These are phyloP conservation scores for Fusarium humuli DNA, from an alignment of 2,329 filamentous ascomycete species.

Conservation along the genomic window DNA sequence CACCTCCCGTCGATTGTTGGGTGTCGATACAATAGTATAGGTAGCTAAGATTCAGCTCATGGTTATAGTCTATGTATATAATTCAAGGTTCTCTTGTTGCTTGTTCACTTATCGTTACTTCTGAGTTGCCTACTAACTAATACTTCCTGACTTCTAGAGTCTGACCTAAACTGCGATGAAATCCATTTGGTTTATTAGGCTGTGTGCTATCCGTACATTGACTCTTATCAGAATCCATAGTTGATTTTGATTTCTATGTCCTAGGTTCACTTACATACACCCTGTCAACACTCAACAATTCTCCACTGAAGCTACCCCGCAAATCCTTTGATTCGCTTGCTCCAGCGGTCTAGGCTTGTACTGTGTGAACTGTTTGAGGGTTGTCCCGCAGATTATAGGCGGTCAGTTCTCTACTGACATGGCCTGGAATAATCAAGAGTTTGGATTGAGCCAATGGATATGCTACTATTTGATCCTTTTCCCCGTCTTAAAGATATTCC, in stretches of 20 bases:
- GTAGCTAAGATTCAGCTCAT: not conserved
- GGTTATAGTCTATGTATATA: not conserved
- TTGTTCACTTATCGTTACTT: not conserved
- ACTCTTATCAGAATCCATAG: not conserved
- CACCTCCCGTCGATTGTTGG: not conserved
- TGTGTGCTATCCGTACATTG: not conserved
- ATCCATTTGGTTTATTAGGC: not conserved
- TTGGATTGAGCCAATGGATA: not conserved
- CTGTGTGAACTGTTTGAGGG: not conserved
- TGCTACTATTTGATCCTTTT: not conserved
- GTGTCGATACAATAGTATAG: not conserved
- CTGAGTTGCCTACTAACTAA: not conserved
- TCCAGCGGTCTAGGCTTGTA: not conserved
- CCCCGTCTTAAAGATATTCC: not conserved
- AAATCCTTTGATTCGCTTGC: not conserved
- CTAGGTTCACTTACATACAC: slow-evolving; percentile 12
- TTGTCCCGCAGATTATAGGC: not conserved
- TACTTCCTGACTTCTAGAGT: not conserved
- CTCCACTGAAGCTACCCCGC: slow-evolving; percentile 38
- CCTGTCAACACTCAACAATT: slow-evolving; percentile 2
- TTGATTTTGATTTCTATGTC: not conserved
- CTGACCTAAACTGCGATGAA: not conserved
- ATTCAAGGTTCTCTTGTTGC: not conserved
- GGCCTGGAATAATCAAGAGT: not conserved
- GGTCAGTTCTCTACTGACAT: not conserved